phyloP scores from a whole-genome alignment of 2,329 filamentous ascomycete genomes.

The Gremmenia infestans region DNA sequence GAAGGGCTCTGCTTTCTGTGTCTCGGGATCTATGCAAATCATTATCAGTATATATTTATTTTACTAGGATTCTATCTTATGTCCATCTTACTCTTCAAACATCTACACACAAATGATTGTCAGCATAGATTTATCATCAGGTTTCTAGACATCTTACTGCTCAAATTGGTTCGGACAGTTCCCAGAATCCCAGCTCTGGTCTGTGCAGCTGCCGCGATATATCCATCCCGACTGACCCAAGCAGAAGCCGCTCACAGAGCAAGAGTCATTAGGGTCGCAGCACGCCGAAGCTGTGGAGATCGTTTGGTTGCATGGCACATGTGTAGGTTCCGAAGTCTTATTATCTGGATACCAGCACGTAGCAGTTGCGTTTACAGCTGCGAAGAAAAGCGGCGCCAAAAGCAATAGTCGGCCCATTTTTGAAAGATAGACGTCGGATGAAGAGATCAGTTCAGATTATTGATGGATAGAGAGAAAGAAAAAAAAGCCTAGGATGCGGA shows the following conservation, averaged over 20 bases:
- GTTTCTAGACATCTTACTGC: neutral
- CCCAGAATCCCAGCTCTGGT: constrained; percentile 13
- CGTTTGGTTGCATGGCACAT: constrained; percentile 18
- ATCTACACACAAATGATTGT: neutral
- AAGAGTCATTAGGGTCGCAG: constrained; percentile 17
- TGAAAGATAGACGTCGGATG: no score
- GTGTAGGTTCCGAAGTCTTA: constrained; percentile 7
- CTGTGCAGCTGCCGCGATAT: constrained; percentile 18
- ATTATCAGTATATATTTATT: neutral
- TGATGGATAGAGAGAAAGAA: no score
- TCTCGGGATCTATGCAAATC: constrained; percentile 11
- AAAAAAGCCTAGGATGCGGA: no score
- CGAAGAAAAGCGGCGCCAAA: neutral
- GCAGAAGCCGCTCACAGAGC: constrained; percentile 15
- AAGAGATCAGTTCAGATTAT: no score
- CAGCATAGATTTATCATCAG: no score
- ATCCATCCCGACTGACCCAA: constrained; percentile 15
- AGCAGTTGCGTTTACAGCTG: neutral
- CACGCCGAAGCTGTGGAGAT: constrained; percentile 12
- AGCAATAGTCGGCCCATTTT: neutral
- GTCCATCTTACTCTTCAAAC: constrained; percentile 10
- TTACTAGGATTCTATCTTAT: neutral
- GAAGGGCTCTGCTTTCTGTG: neutral
- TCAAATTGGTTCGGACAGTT: constrained; percentile 12
- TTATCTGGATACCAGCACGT: constrained; percentile 18